Evolutionary conservation across 2,329 filamentous ascomycete species (phyloP).

Genomic region (Talaromyces sp.): DNA sequence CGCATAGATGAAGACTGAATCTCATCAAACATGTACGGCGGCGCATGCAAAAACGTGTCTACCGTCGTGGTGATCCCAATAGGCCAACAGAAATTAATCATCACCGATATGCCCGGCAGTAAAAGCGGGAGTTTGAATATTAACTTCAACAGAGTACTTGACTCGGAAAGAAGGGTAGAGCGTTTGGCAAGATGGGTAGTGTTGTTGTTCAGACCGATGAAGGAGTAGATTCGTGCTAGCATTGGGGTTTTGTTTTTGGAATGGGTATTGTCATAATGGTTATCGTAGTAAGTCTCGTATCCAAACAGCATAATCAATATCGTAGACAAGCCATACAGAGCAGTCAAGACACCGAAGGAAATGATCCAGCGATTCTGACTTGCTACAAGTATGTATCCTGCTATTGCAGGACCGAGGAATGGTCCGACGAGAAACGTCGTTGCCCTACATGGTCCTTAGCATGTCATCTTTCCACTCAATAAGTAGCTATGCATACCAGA

Average conservation of each 20-base stretch:
- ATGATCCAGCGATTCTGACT: slow-evolving; percentile 26
- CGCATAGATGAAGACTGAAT: slow-evolving; percentile 34
- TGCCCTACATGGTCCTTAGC: slow-evolving; percentile 21
- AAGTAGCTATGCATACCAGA: slow-evolving; percentile 31
- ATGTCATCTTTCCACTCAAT: not conserved
- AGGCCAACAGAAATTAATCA: slow-evolving; percentile 36
- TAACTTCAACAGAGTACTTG: slow-evolving; percentile 21
- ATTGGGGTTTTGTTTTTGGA: slow-evolving; percentile 12
- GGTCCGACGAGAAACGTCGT: slow-evolving; percentile 36
- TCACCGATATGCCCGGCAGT: slow-evolving; percentile 26
- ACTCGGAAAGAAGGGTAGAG: slow-evolving; percentile 23
- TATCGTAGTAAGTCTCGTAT: slow-evolving; percentile 31
- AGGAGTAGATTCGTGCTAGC: slow-evolving; percentile 17
- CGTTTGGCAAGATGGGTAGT: slow-evolving; percentile 27
- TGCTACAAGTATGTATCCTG: slow-evolving; percentile 33
- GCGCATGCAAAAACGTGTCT: slow-evolving; percentile 29
- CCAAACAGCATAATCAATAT: slow-evolving; percentile 31
- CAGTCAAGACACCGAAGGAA: slow-evolving; percentile 33
- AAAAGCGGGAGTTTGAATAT: slow-evolving; percentile 30
- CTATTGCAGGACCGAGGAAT: slow-evolving; percentile 34
- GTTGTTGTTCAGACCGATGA: slow-evolving; percentile 30
- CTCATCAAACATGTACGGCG: slow-evolving; percentile 32
- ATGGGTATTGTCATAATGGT: not conserved
- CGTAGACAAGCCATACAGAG: slow-evolving; percentile 33
- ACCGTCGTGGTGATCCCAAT: slow-evolving; percentile 37